Conservation (phyloP, 768 basidiomycete genomes). For the Boletus rex-veris region DNA sequence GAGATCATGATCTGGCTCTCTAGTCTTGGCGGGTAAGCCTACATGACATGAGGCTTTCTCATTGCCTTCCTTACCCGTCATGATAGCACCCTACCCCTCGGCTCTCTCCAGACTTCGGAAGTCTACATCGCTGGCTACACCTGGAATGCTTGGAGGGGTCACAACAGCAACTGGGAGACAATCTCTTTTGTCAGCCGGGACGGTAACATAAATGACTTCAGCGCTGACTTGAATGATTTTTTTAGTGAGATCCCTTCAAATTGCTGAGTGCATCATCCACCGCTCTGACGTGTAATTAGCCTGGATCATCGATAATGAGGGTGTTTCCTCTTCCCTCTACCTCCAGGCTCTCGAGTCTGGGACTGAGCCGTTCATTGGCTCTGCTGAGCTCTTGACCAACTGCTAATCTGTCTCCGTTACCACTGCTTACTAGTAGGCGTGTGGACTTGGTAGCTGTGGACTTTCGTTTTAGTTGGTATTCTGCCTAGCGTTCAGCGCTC, state of each 20-base stretch:
- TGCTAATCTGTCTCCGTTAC: conserved; percentile 40
- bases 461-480: not conserved
- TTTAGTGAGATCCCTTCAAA: conserved; percentile 43
- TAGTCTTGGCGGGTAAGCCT: conserved; percentile 47
- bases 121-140: conserved; percentile 45
- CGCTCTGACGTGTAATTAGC: conserved; percentile 27
- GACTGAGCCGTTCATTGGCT: conserved; percentile 52
- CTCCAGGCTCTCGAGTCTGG: conserved; percentile 55
- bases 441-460: not conserved
- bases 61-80: not conserved
- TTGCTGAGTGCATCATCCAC: not conserved
- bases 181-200: conserved; percentile 50
- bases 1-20: conserved; percentile 67
- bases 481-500: too few relatives aligned
- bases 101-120: conserved; percentile 42
- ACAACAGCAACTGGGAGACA: conserved; percentile 53
- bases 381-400: conserved; percentile 42
- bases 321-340: conserved; percentile 46
- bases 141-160: conserved; percentile 57
- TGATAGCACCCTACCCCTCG: conserved; percentile 52
- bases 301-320: conserved; percentile 44
- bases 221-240: conserved; percentile 50
- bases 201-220: conserved; percentile 50
- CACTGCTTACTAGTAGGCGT: not conserved
- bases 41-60: not conserved